These are phyloP conservation scores for Coniochaeta hoffmannii DNA, from an alignment of 2,329 filamentous ascomycete genomes.

Conservation along the genomic window DNA sequence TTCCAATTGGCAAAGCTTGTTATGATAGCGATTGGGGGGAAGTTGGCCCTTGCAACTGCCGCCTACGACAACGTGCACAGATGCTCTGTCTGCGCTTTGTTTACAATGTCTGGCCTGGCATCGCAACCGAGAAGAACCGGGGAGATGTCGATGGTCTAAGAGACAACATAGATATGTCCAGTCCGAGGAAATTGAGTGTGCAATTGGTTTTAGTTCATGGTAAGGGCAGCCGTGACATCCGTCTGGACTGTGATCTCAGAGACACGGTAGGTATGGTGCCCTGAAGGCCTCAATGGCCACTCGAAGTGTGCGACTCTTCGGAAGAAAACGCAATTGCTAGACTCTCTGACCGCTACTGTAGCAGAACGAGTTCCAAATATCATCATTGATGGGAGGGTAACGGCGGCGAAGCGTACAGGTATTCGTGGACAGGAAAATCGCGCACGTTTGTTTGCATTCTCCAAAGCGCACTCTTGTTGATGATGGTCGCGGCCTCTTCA, in stretches of 20 bases:
- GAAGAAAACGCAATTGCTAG: background rate
- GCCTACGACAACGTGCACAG: background rate
- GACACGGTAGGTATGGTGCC: background rate
- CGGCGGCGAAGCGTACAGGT: background rate
- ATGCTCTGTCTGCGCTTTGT: background rate
- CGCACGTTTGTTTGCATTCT: conserved; percentile 8
- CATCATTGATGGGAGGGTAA: background rate
- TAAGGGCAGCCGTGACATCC: background rate
- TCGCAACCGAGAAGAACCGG: background rate
- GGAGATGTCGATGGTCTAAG: background rate
- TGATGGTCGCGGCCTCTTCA: background rate
- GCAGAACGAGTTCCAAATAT: background rate
- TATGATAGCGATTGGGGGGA: background rate
- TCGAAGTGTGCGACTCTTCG: background rate
- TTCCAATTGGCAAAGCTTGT: background rate
- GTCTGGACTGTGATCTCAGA: background rate
- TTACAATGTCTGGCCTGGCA: background rate
- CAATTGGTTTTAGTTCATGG: background rate
- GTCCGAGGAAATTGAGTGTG: background rate
- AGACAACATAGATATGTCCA: background rate
- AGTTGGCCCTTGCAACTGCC: background rate
- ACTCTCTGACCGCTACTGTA: background rate
- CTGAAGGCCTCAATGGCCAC: background rate
- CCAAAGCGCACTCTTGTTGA: conserved; percentile 6
- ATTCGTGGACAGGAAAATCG: conserved; percentile 15